Conservation (phyloP, 2,329 filamentous ascomycete species). For the Colletotrichum caudatum region DNA sequence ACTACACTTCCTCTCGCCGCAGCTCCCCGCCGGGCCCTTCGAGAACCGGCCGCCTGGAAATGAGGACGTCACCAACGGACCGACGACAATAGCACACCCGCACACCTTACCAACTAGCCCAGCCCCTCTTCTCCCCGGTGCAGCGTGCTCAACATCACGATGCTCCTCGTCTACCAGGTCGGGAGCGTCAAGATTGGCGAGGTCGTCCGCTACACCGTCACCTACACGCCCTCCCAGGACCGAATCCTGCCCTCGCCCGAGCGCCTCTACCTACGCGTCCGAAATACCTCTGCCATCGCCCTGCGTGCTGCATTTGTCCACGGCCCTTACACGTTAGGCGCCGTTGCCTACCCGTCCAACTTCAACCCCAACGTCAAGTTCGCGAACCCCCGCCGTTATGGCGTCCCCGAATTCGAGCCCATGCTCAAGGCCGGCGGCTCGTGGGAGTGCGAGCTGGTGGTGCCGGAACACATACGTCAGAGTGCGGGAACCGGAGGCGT, state of each 20-base stretch:
- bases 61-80: slow-evolving; percentile 30
- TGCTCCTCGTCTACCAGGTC: slow-evolving; percentile 92
- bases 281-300: slow-evolving; percentile 90
- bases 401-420: slow-evolving; percentile 91
- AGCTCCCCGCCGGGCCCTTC: slow-evolving; percentile 6
- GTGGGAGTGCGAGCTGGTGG: slow-evolving; percentile 83
- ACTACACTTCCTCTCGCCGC: not conserved
- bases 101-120: not conserved
- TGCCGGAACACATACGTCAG: slow-evolving; percentile 83
- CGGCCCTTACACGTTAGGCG: slow-evolving; percentile 91
- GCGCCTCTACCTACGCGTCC: slow-evolving; percentile 85
- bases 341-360: slow-evolving; percentile 83
- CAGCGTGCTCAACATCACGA: slow-evolving; percentile 54
- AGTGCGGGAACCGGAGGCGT: slow-evolving; percentile 64
- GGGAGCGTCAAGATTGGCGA: slow-evolving; percentile 95
- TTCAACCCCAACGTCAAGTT: slow-evolving; percentile 88
- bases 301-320: slow-evolving; percentile 96
- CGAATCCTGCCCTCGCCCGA: slow-evolving; percentile 89
- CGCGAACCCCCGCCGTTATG: slow-evolving; percentile 75
- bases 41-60: slow-evolving; percentile 22
- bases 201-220: slow-evolving; percentile 90
- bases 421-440: slow-evolving; percentile 94
- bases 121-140: slow-evolving; percentile 1
- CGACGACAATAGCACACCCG: slow-evolving; percentile 27
- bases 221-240: slow-evolving; percentile 89